These are phyloP conservation scores for Alternaria panax DNA, from an alignment of 2,329 filamentous ascomycete genomes.

Conservation along the genomic window DNA sequence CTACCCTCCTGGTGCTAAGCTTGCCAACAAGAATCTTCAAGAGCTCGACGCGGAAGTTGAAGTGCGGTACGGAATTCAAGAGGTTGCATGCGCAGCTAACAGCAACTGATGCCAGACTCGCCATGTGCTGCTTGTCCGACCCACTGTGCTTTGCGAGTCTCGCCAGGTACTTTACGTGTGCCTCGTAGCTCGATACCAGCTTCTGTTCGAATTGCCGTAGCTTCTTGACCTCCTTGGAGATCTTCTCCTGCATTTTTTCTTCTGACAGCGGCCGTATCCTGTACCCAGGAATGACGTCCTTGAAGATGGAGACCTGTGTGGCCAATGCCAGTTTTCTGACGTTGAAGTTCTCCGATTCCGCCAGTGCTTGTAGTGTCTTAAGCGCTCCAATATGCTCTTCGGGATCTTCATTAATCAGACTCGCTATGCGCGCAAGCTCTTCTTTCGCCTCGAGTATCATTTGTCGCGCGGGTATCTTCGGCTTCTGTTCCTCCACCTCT, in stretches of 20 bases:
- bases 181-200: slow-evolving; percentile 83
- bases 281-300: slow-evolving; percentile 95
- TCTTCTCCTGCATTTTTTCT: slow-evolving; percentile 75
- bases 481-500: slow-evolving; percentile 59
- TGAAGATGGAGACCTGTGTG: slow-evolving; percentile 89
- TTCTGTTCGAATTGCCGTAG: slow-evolving; percentile 87
- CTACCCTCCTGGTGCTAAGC: slow-evolving; percentile 74
- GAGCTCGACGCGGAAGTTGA: slow-evolving; percentile 92
- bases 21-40: slow-evolving; percentile 87
- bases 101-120: slow-evolving; percentile 72
- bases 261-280: slow-evolving; percentile 84
- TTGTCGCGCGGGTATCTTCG: slow-evolving; percentile 74
- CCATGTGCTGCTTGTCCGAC: slow-evolving; percentile 47
- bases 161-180: slow-evolving; percentile 79
- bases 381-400: slow-evolving; percentile 87
- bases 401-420: slow-evolving; percentile 85
- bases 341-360: slow-evolving; percentile 71
- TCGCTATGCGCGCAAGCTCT: slow-evolving; percentile 84
- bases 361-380: slow-evolving; percentile 77
- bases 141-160: slow-evolving; percentile 68
- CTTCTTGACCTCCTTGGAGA: slow-evolving; percentile 90
- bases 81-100: slow-evolving; percentile 86
- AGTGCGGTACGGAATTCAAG: slow-evolving; percentile 84
- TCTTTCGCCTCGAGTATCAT: slow-evolving; percentile 90
- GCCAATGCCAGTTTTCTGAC: slow-evolving; percentile 87